These are phyloP conservation scores for Penicillium sp. DNA, from an alignment of 2,329 filamentous ascomycete genomes.

Conservation along the genomic window DNA sequence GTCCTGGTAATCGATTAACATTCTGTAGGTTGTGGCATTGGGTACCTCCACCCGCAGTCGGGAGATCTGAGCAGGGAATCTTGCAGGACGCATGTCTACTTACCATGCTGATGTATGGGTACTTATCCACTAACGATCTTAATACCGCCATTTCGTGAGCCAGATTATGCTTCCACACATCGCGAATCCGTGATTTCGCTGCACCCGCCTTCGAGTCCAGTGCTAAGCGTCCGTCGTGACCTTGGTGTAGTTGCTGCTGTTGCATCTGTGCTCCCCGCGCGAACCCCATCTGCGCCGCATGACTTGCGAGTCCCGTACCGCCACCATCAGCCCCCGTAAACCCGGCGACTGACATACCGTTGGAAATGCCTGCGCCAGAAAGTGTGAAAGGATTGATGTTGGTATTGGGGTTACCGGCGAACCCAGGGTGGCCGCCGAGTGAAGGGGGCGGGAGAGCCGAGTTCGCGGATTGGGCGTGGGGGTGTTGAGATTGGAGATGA, in stretches of 20 bases:
- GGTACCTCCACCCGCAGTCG: neutral
- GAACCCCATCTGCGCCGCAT: conserved; percentile 86
- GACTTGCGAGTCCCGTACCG: conserved; percentile 74
- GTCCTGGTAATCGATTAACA: conserved; percentile 59
- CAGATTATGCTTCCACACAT: conserved; percentile 93
- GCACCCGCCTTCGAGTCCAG: conserved; percentile 58
- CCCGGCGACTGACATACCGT: conserved; percentile 60
- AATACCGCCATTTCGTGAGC: conserved; percentile 86
- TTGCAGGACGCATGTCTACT: conserved; percentile 32
- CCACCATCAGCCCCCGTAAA: conserved; percentile 57
- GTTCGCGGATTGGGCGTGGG: conserved; percentile 47
- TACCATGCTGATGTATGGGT: conserved; percentile 97
- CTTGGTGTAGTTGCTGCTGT: conserved; percentile 53
- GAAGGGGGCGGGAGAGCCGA: conserved; percentile 55
- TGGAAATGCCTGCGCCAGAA: conserved; percentile 49
- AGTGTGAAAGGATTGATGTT: conserved; percentile 65
- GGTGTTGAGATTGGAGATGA: conserved; percentile 43
- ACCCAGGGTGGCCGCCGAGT: conserved; percentile 67
- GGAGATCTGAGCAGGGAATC: neutral
- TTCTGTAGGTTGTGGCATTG: neutral
- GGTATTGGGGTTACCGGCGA: conserved; percentile 64
- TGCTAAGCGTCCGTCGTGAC: conserved; percentile 54
- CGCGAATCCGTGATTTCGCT: conserved; percentile 78
- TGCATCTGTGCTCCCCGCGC: conserved; percentile 69
- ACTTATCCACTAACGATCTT: conserved; percentile 80